Percentiles rank a stretch among this genome's conserved stretches.
These are phyloP conservation scores for Alternaria gansuensis DNA, from an alignment of 2,329 filamentous ascomycete species.

Conservation along the genomic window DNA sequence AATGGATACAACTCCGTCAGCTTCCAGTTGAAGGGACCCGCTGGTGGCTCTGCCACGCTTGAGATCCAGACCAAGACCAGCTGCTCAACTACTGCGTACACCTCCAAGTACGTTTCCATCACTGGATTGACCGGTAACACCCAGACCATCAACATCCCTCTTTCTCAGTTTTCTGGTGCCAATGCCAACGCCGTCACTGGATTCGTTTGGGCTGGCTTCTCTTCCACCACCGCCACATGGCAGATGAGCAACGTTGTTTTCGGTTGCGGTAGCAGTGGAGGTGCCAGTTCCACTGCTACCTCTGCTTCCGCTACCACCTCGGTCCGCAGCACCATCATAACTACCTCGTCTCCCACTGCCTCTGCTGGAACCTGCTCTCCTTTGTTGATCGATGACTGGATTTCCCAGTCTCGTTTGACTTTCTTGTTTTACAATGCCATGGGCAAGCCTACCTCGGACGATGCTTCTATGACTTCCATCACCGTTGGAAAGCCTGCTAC, in stretches of 20 bases:
- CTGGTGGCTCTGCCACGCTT: slow-evolving; percentile 53
- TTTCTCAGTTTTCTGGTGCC: slow-evolving; percentile 61
- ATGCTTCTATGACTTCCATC: slow-evolving; percentile 65
- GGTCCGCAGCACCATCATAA: slow-evolving; percentile 11
- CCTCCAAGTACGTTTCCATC: slow-evolving; percentile 58
- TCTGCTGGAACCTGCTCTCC: slow-evolving; percentile 53
- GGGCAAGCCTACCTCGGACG: slow-evolving; percentile 64
- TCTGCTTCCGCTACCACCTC: slow-evolving; percentile 11
- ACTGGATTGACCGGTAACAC: slow-evolving; percentile 59
- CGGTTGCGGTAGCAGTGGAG: slow-evolving; percentile 49
- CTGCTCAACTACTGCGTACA: slow-evolving; percentile 55
- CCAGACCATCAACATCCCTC: slow-evolving; percentile 62
- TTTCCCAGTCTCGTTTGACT: slow-evolving; percentile 68
- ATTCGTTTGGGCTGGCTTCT: slow-evolving; percentile 57
- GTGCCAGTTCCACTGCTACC: slow-evolving; percentile 9
- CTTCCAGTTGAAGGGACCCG: slow-evolving; percentile 59
- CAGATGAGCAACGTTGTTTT: slow-evolving; percentile 61
- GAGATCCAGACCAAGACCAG: slow-evolving; percentile 61
- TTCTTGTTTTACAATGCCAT: slow-evolving; percentile 70
- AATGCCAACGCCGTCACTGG: slow-evolving; percentile 61
- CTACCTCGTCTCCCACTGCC: slow-evolving; percentile 14
- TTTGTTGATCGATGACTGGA: slow-evolving; percentile 67
- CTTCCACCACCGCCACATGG: slow-evolving; percentile 54
- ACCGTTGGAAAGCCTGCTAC: slow-evolving; percentile 59
- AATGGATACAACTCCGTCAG: slow-evolving; percentile 60